Base-by-base conservation (phyloP, 176 grass and related monocot species). In the Zoysia japonica region DNA sequence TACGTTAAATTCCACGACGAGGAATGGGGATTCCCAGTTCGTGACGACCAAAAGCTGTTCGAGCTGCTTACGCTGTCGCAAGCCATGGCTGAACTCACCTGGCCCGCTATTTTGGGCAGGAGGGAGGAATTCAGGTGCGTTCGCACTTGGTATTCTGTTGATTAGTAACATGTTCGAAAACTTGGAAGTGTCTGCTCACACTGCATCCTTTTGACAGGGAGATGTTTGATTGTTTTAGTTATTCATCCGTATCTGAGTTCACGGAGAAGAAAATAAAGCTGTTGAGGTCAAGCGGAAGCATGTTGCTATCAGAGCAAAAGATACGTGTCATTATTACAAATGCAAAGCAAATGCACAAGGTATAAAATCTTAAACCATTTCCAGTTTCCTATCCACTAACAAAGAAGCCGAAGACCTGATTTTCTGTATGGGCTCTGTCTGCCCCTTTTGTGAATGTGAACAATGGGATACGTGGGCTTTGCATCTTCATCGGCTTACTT, bases 41-140 rank as follows among this genome's bases (percentile, higher is more conserved):
- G 80, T 52, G 82, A 93, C 52, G 91, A 88, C 47, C 17, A 20
- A 1, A 83, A 70, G 53, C 82, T 93, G 9, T 90, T 93, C n/a
- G 88, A 93, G 79, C 65, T 90, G 13, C 82, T 88, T 45, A 88
- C 62, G 3, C 59, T 93, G 5, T 88, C 88, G 36, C 85, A 80
- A 66, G 91, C 88, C 13, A 74, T 90, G 43, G 71, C 85, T 51
- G 85, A 90, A 79, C 64, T 85, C 78, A 74, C 78, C 53, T 93
- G 91, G 88, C 71, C 85, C 20, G 51, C 37, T 3, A 90, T 90
- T 78, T 68, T 93, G 85, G 83, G 47, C 71, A 90, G 65, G 82
- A 83, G 91, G 77, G 75, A 61, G 16, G 73, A 72, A 80, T 83
- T 93, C 65, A 88, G 89, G 89, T 91, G 17, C n/a, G 89, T 85